A percentile compares a stretch with the other conserved stretches of the same genome.
Conservation (phyloP, 179 eudicot species). For the Silene coronaria region DNA sequence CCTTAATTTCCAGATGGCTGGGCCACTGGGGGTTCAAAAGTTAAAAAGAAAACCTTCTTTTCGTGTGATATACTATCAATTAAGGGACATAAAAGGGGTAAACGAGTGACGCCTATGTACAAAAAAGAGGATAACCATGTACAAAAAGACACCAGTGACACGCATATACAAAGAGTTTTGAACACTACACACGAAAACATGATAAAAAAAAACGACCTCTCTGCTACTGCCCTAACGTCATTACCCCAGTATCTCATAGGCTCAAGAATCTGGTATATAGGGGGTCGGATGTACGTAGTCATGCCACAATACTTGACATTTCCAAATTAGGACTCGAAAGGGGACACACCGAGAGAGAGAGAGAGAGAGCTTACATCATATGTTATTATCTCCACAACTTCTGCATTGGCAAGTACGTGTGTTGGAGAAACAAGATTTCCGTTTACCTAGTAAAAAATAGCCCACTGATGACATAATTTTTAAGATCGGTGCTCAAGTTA, state of each 20-base stretch:
- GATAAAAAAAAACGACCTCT: neutral
- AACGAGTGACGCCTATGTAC: neutral
- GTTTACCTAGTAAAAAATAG: constrained; percentile 61
- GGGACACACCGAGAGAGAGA: neutral
- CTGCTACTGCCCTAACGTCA: neutral
- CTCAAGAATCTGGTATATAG: neutral
- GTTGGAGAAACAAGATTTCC: constrained; percentile 80
- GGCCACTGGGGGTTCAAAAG: neutral
- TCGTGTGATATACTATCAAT: neutral
- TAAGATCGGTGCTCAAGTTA: constrained; percentile 7
- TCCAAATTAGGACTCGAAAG: neutral
- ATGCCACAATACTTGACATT: neutral
- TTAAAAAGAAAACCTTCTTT: neutral
- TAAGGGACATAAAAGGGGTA: neutral
- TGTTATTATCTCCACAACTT: constrained; percentile 88
- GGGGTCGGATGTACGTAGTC: neutral
- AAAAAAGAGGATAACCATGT: neutral
- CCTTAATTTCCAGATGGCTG: neutral
- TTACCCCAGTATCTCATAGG: neutral
- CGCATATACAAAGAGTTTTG: no score
- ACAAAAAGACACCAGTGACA: no score
- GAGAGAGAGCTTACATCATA: constrained; percentile 55
- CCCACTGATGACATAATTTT: constrained; percentile 7
- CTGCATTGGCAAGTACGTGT: constrained; percentile 87
- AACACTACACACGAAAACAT: neutral